Base-by-base conservation (phyloP, 768 basidiomycete genomes). In the Mycena indigotica region DNA sequence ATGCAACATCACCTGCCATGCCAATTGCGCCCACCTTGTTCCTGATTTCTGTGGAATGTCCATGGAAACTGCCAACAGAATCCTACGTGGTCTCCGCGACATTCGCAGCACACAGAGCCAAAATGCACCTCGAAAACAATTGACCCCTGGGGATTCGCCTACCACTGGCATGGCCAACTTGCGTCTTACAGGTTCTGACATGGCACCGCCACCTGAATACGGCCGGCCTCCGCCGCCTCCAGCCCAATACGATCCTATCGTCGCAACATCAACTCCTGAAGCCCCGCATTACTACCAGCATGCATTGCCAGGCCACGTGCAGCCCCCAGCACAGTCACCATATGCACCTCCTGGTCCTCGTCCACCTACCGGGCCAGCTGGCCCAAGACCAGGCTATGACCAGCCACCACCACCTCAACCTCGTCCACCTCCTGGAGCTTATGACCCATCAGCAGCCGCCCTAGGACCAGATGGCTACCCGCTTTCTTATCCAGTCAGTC, bases 41-140 rank as follows among this genome's bases (percentile, higher is more conserved):
- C 97, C 97, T 57, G 96, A 99, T 74, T 98, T 99, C 74, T 99
- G 97, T 68, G 97, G 97, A 40, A 98, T 99, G 95, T 94, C 95
- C 32, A 98, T 98, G 96, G 96, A 98, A 74, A 96, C 93, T 32
- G 96, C 97, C 48, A 98, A 98, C 71, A 86, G 89, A 66, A 81
- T 99, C 19, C 82, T 99, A 50, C 85, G 88, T 50, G 89, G 95
- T 72, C 88, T 92, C 83, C 87, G 90, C 53, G 91, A 93, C 68
- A 97, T 97, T 68, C 84, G 88, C 69, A 79, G 77, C 28, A 80
- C 80, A 54, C 82, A 82, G 61, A 75, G 75, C 57, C 72, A 73
- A 50, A 61, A 73, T 32, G 73, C 73, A 49, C 75, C 80, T 55
- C 45, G 72, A 57, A 70, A 75, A 46, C 66, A 69, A 52, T 69